Evolutionary conservation across 2,329 filamentous ascomycete species (phyloP), one percentile per base, ranked within the genome.

Genomic region (Penicillium sp.): DNA sequence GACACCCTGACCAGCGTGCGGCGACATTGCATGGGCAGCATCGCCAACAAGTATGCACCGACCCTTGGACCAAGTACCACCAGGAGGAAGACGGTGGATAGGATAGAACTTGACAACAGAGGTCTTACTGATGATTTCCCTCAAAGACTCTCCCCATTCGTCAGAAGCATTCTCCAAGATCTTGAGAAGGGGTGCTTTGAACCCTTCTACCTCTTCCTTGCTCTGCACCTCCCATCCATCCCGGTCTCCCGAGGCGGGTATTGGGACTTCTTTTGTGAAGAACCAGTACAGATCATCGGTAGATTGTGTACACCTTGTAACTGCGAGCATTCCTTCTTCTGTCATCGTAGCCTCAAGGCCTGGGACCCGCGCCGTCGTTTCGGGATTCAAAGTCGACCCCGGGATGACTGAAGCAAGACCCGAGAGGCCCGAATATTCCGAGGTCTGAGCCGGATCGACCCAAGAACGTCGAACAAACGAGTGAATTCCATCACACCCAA

Each of bases 1-100:
- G 0, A 78, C 76, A 0, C 82, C 82, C 64, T 84, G 81, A 2
- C 81, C 80, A 1, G 75, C 75, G 60, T 71, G 69, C 5, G 70
- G 68, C n/a, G 59, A 61, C 66, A 71, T 71, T 0, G 69, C 69
- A 59, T 72, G 69, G 3, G 65, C 70, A 10, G 70, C 69, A 49
- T 73, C 70, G 0, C 70, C 70, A 6, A 72, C 47, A 26, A 73
- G 42, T 1, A 69, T 67, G 3, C 79, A 74, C 1, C 77, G 67
- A n/a, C 55, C 57, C 29, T 61, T 70, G 19, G 51, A 70, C 73
- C 73, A 76, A 13, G 51, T 49, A 1, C 70, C 67, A 4, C 71
- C 70, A 14, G 63, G 58, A 0, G 72, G 70, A 16, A 76, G 62
- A 50, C 68, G 67, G 49, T 70, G 73, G 18, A 75, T 62, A 5